phyloP scores from a whole-genome alignment of 2,329 filamentous ascomycete species.

The Pestalotiopsis fici region DNA sequence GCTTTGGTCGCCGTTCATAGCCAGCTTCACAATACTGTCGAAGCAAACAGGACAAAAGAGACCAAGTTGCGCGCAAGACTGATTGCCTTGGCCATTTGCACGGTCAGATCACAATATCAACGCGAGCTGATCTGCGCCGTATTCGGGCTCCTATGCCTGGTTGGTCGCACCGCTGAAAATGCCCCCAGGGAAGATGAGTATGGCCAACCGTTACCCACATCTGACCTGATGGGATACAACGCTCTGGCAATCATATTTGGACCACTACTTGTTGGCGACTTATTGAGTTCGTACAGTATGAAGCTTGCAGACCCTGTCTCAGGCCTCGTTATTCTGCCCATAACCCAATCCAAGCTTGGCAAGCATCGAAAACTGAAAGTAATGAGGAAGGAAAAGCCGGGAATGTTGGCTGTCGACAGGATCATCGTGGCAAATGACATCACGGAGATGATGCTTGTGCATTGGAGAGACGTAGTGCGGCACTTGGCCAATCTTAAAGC shows the following conservation, averaged over 20 bases:
- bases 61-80: constrained; percentile 62
- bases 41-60: constrained; percentile 53
- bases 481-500: constrained; percentile 55
- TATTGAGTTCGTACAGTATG: constrained; percentile 53
- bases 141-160: constrained; percentile 63
- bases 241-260: constrained; percentile 67
- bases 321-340: constrained; percentile 43
- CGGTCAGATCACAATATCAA: constrained; percentile 59
- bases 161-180: constrained; percentile 59
- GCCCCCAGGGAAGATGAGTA: constrained; percentile 51
- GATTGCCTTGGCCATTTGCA: constrained; percentile 63
- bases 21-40: constrained; percentile 52
- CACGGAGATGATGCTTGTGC: constrained; percentile 64
- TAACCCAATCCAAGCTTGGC: constrained; percentile 44
- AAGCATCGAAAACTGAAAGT: constrained; percentile 32
- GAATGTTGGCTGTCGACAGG: constrained; percentile 49
- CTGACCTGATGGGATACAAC: constrained; percentile 64
- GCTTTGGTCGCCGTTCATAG: constrained; percentile 62
- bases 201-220: constrained; percentile 53
- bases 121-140: constrained; percentile 67
- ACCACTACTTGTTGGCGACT: constrained; percentile 61
- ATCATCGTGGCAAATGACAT: constrained; percentile 59
- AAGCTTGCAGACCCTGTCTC: constrained; percentile 41
- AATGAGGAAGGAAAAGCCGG: constrained; percentile 17
- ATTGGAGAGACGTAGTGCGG: constrained; percentile 65